Base-by-base conservation (phyloP, 495 filamentous ascomycete genomes). In the Annulohypoxylon bovei region DNA sequence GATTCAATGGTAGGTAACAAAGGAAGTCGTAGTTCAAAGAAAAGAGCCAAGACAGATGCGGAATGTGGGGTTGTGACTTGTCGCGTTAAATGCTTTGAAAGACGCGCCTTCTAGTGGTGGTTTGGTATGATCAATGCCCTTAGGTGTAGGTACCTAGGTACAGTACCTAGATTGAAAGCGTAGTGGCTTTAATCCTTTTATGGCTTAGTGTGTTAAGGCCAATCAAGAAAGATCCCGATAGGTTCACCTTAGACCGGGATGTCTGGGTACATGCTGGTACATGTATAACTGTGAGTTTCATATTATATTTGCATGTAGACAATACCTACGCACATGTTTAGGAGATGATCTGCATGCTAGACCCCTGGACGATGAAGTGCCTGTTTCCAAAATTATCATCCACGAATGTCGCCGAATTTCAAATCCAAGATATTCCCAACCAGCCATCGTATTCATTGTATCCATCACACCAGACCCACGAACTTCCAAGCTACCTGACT, bases 71-170 rank as follows among this genome's bases (percentile, higher is more conserved):
- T 57, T 69, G 22, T 12, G 33, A 6, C 3, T 65, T 42, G 62
- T 66, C 68, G 68, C 68, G 68, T 71, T 35, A 39, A 49, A 12
- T 46, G 46, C 40, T 53, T 62, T 62, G 47, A 30, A 30, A 71
- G 62, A 71, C 62, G 68, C 68, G 68, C 59, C 50, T 62, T 68
- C 8, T 27, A 33, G 23, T 59, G 32, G 9, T 32, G 4, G 30
- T 4, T 4, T 4, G 30, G 30, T 3, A 32, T n/a, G n/a, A 14
- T 27, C 11, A n/a, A n/a, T n/a, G 22, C 14, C 23, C 22, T 50
- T 14, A 50, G 22, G n/a, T 8, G 8, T 54, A 54, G 4, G 27
- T 54, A 54, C n/a, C 4, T 33, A 62, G 8, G 28, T 62, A 53
- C n/a, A 12, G 14, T 37, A 37, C 9, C 1, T 18, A 46, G 9